Conservation (phyloP, 441 rosid genomes). For the Iberis amara region DNA sequence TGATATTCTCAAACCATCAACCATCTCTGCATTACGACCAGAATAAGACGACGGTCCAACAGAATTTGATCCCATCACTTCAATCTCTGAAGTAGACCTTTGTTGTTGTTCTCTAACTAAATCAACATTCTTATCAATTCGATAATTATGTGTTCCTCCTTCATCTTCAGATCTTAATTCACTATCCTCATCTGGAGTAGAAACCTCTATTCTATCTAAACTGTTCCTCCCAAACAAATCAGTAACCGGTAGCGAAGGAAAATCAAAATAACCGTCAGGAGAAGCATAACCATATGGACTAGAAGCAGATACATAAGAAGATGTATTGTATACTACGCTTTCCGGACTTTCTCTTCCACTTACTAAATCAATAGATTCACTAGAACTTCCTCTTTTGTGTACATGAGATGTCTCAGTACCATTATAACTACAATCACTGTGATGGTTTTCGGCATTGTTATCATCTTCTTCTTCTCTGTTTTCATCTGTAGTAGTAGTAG, state of each 20-base stretch:
- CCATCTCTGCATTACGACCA: slow-evolving; percentile 39
- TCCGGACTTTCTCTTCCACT: slow-evolving; percentile 58
- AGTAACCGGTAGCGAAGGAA: slow-evolving; percentile 65
- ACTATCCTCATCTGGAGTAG: slow-evolving; percentile 30
- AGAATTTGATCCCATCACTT: slow-evolving; percentile 43
- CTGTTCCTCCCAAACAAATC: slow-evolving; percentile 61
- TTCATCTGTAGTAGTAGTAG: slow-evolving; percentile 31
- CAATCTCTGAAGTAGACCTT: slow-evolving; percentile 57
- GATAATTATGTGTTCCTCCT: slow-evolving; percentile 27
- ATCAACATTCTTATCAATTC: slow-evolving; percentile 63
- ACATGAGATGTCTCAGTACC: slow-evolving; percentile 48
- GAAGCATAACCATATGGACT: slow-evolving; percentile 38
- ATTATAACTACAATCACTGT: slow-evolving; percentile 45
- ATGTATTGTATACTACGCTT: slow-evolving; percentile 46
- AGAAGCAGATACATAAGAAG: slow-evolving; percentile 47
- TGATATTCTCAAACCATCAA: slow-evolving; percentile 55
- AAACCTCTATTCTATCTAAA: slow-evolving; percentile 34
- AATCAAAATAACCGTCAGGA: slow-evolving; percentile 47
- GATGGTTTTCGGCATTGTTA: slow-evolving; percentile 37
- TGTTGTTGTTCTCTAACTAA: slow-evolving; percentile 55
- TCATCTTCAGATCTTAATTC: slow-evolving; percentile 25
- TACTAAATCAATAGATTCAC: slow-evolving; percentile 57
- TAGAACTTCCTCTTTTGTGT: slow-evolving; percentile 53
- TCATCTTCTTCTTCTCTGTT: slow-evolving; percentile 38
- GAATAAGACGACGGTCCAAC: slow-evolving; percentile 38